Base-by-base conservation (phyloP, 2,329 filamentous ascomycete species). In the Fusarium begoniae region DNA sequence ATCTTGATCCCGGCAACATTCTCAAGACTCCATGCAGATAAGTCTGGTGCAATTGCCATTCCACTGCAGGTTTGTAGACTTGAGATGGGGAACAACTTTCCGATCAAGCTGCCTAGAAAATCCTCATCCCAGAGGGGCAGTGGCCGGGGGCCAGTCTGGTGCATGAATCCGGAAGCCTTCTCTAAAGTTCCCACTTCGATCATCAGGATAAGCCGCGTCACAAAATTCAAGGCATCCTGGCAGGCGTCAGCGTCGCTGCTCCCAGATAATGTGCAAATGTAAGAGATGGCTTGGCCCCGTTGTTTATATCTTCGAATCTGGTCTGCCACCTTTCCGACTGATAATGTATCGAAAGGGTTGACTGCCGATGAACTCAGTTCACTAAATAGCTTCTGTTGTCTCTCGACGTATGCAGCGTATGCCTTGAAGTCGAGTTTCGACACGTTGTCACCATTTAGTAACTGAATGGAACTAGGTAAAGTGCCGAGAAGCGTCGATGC, bases 41-140 rank as follows among this genome's bases (percentile, higher is more conserved):
- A 35, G 0, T 51, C 48, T 0, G 28, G 48, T 0, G 22, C 14
- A 8, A 51, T 8, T 18, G 11, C 0, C 3, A 35, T 18, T 0
- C 48, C 48, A 32, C 22, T 10, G 1, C 15, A 51, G 14, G n/a
- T n/a, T n/a, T n/a, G n/a, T n/a, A n/a, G 7, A 0, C 22, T 32
- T 9, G 47, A 7, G 10, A 3, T 28, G 1, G 28, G 28, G 28
- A 28, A 28, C 8, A 10, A 28, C 28, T 28, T 13, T 32, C 30
- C 30, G 12, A 9, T 30, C 28, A 30, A 30, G 9, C 28, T 30
- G 28, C 9, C 8, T 30, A 30, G 1, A 10, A 3, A 18, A 10
- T 18, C 1, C 6, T 51, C 4, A 0, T 51, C 22, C 28, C 48
- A 51, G 3, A 24, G 15, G 0, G 28, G 48, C 0, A 51, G 4